Percentiles rank a stretch among this genome's conserved stretches.
phyloP scores from a whole-genome alignment of 2,329 filamentous ascomycete species.

The Aureobasidium sp. region DNA sequence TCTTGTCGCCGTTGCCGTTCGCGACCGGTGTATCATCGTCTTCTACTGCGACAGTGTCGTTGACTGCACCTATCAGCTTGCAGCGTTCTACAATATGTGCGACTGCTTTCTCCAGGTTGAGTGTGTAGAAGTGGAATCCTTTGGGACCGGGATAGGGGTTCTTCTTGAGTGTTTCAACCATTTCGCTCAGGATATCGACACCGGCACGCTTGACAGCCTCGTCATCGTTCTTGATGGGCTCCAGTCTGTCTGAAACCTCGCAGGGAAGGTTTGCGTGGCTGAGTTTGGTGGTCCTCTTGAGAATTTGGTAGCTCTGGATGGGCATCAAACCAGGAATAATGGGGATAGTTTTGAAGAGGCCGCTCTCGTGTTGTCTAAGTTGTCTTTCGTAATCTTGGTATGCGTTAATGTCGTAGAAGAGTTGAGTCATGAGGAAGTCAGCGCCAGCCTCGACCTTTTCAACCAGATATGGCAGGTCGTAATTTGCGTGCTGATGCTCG shows the following conservation, averaged over 20 bases:
- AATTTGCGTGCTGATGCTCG: conserved; percentile 56
- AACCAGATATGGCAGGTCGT: conserved; percentile 77
- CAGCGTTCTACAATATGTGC: conserved; percentile 85
- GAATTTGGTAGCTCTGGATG: conserved; percentile 93
- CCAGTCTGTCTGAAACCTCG: conserved; percentile 59
- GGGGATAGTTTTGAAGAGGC: conserved; percentile 73
- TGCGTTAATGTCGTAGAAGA: conserved; percentile 85
- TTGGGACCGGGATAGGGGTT: conserved; percentile 51
- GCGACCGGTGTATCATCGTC: conserved; percentile 27
- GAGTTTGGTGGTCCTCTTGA: conserved; percentile 87
- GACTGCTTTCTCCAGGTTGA: conserved; percentile 94
- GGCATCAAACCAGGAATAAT: conserved; percentile 97
- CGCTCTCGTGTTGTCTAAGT: conserved; percentile 72
- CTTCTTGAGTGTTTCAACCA: conserved; percentile 70
- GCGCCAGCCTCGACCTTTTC: conserved; percentile 88
- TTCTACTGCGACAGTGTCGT: conserved; percentile 30
- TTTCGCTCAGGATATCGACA: conserved; percentile 74
- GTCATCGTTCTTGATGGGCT: conserved; percentile 68
- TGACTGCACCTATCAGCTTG: conserved; percentile 61
- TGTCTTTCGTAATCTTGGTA: conserved; percentile 72
- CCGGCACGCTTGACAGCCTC: conserved; percentile 73
- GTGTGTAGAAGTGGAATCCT: conserved; percentile 95
- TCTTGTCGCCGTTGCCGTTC: conserved; percentile 21
- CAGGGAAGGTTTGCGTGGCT: conserved; percentile 79
- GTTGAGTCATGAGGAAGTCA: conserved; percentile 97